Evolutionary conservation across 306 rosid genomes (phyloP).

Genomic region (Castanea mollissima): DNA sequence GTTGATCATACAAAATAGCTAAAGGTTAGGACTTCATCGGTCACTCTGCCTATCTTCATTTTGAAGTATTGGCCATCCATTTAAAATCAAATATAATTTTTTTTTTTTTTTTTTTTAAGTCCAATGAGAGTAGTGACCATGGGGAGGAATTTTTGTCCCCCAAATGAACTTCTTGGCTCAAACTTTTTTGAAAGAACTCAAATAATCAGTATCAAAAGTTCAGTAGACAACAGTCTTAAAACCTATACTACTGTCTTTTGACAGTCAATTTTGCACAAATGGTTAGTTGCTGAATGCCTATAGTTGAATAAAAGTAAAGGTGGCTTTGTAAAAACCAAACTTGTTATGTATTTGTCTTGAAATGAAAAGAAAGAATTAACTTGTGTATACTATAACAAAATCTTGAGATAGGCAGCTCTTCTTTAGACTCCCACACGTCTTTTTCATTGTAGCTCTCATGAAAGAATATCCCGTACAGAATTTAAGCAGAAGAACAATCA

Average conservation of each 20-base stretch:
- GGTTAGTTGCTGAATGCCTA: background rate
- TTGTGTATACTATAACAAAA: too few relatives aligned
- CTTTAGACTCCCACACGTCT: background rate
- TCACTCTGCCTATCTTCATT: background rate
- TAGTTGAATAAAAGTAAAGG: background rate
- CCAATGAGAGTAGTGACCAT: background rate
- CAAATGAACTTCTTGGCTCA: background rate
- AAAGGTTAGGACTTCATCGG: background rate
- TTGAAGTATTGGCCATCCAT: background rate
- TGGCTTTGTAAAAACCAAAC: background rate
- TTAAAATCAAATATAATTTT: background rate
- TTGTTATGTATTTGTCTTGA: background rate
- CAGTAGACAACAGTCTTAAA: background rate
- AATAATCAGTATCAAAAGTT: background rate
- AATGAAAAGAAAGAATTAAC: too few relatives aligned
- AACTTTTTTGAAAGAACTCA: background rate
- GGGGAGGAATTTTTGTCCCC: background rate
- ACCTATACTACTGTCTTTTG: background rate
- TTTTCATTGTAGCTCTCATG: background rate
- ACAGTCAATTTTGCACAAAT: background rate
- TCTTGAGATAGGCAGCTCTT: background rate
- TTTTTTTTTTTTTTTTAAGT: background rate
- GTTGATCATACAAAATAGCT: background rate
- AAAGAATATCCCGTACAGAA: background rate
- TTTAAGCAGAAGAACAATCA: background rate